Percentiles rank a stretch among this genome's conserved stretches.
Evolutionary conservation across 345 rosid genomes (phyloP).

Genomic region (Ceriops tagal): DNA sequence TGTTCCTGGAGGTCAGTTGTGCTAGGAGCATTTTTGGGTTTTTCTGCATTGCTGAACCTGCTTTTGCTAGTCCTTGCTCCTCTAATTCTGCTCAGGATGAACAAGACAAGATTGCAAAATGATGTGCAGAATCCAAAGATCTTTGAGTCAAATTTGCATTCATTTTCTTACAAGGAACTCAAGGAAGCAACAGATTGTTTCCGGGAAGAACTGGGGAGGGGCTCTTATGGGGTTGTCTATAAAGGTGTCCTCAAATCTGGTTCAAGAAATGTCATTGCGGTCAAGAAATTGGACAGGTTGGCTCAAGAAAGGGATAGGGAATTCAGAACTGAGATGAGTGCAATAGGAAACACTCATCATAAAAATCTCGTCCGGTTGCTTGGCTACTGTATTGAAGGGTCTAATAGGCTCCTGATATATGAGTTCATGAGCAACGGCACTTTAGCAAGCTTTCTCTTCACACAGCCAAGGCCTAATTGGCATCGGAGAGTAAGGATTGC

Average conservation of each 20-base stretch:
- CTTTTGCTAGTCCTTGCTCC: conserved; percentile 9
- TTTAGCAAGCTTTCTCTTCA: conserved; percentile 5
- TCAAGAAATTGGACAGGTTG: conserved; percentile 27
- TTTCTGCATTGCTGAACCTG: conserved; percentile 1
- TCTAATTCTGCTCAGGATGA: not conserved
- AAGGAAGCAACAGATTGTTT: conserved; percentile 25
- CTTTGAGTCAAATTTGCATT: conserved; percentile 16
- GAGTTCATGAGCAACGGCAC: conserved; percentile 17
- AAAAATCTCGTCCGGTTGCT: conserved; percentile 19
- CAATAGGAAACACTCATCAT: conserved; percentile 21
- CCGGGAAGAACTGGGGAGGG: conserved; percentile 33
- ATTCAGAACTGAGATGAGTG: conserved; percentile 29
- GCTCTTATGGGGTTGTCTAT: conserved; percentile 34
- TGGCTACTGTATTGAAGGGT: conserved; percentile 18
- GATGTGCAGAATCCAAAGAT: not conserved
- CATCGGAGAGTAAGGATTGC: conserved; percentile 11
- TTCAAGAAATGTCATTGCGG: conserved; percentile 19
- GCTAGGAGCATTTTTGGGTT: not conserved
- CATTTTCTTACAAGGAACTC: conserved; percentile 21
- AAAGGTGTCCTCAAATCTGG: conserved; percentile 19
- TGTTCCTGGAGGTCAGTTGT: conserved; percentile 1
- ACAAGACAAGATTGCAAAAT: conserved; percentile 3
- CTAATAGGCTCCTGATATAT: conserved; percentile 5
- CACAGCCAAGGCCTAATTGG: conserved; percentile 2
- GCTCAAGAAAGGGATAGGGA: conserved; percentile 23